Conservation (phyloP, 805 yeast species). For the Candida ponderosae region DNA sequence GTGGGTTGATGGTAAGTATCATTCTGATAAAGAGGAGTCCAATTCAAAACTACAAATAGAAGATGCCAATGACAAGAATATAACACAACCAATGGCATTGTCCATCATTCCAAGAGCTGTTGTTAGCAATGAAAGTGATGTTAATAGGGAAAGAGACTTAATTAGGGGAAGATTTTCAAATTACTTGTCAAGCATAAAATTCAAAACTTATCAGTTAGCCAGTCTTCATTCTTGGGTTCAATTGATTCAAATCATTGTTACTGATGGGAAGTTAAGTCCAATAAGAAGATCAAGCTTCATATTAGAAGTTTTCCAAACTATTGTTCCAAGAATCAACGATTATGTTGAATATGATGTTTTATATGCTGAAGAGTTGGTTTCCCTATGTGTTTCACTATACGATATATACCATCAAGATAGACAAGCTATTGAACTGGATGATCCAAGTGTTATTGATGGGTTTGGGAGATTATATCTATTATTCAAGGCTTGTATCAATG, state of each 20-base stretch:
- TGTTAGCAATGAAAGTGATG: constrained; percentile 16
- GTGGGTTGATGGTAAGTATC: constrained; percentile 13
- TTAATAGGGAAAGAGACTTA: constrained; percentile 13
- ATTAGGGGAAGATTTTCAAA: constrained; percentile 33
- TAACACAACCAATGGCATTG: constrained; percentile 4
- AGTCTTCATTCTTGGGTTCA: constrained; percentile 81
- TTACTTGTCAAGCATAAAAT: constrained; percentile 36
- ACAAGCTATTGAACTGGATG: constrained; percentile 20
- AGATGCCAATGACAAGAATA: constrained; percentile 5
- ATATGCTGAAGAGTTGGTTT: constrained; percentile 70
- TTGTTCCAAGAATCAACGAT: constrained; percentile 70
- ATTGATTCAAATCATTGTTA: constrained; percentile 63
- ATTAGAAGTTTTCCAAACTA: constrained; percentile 65
- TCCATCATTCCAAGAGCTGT: constrained; percentile 10
- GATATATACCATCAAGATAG: constrained; percentile 50
- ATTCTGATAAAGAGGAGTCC: constrained; percentile 12
- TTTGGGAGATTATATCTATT: constrained; percentile 55
- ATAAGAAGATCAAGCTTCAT: constrained; percentile 52
- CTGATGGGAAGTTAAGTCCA: constrained; percentile 46
- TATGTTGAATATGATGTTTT: constrained; percentile 58
- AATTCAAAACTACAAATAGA: constrained; percentile 10
- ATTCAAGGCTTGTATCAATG: constrained; percentile 66
- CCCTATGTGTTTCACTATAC: constrained; percentile 64
- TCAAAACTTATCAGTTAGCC: constrained; percentile 45
- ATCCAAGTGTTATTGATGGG: constrained; percentile 30